Base-by-base conservation (phyloP, 805 yeast species). In the Wickerhamiella alocasiicola region DNA sequence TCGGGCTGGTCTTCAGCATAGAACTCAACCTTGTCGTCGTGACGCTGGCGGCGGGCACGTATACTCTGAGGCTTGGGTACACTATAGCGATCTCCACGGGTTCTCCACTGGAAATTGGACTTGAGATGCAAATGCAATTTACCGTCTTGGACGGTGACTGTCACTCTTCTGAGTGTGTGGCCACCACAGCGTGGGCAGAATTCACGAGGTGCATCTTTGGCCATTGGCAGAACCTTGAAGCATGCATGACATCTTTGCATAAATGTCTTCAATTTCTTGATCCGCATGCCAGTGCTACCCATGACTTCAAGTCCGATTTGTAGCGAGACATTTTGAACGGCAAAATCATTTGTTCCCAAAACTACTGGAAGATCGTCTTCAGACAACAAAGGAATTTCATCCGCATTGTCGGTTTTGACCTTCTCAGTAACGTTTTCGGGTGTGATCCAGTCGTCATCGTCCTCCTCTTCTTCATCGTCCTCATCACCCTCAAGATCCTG, bases 171-270 rank as follows among this genome's bases (percentile, higher is more conserved):
- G 44, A 91, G 63, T 0, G 98, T 88, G 44, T 78, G 75, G 39
- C 96, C 95, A 46, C 99, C 99, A 68, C 99, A 91, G 40, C 76
- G 71, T 12, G 95, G 81, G 60, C 99, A 91, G 65, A 91, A 91
- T 60, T 85, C 95, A 52, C 74, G 74, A 34, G 44, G 44, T 12
- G 50, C 50, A 2, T 87, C 87, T 52, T 77, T 80, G 20, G 88
- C 82, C 42, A 83, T 68, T 6, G 94, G 87, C 11, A 78, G 64
- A 57, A 91, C 66, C 44, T 72, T 67, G 72, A 91, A 91, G 64
- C 99, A 91, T 0, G 96, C 99, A 60, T 91, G 95, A 60, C 99
- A 91, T 61, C 99, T 70, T 55, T 82, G 71, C 96, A 88, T 88
- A 59, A 83, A 87, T 64, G 80, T 83, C 57, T 94, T 72, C 25